Evolutionary conservation across 2,329 filamentous ascomycete species (phyloP).

Genomic region (Alternaria sp.): DNA sequence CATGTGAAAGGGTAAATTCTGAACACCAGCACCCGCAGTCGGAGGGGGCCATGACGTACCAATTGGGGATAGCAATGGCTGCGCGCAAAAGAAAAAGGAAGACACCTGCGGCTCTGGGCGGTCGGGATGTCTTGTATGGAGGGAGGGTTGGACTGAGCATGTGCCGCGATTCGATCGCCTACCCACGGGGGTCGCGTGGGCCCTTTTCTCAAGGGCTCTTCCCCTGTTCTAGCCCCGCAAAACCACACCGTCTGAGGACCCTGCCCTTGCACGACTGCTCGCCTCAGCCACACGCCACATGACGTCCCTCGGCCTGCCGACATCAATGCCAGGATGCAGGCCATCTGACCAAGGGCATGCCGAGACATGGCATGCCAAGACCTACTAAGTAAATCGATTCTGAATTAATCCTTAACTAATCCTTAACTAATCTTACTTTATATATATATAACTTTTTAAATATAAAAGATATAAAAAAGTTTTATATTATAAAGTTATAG

Average conservation of each 20-base stretch:
- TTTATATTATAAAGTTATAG: no score
- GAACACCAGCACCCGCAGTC: not conserved
- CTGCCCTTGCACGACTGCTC: constrained; percentile 8
- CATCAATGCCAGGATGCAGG: no score
- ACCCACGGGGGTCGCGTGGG: constrained; percentile 22
- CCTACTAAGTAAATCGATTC: no score
- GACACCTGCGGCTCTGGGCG: not conserved
- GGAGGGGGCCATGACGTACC: not conserved
- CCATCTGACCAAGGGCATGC: no score
- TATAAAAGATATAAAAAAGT: no score
- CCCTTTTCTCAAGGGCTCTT: constrained; percentile 6
- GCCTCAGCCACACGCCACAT: constrained; percentile 10
- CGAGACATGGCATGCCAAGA: no score
- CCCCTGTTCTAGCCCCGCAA: constrained; percentile 21
- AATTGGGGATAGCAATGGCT: not conserved
- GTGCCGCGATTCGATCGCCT: constrained; percentile 1
- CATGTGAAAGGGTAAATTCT: constrained; percentile 14
- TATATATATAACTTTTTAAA: no score
- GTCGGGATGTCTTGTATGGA: not conserved
- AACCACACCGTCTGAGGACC: constrained; percentile 10
- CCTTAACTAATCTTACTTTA: no score
- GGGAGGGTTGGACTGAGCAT: not conserved
- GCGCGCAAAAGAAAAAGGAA: not conserved
- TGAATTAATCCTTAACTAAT: no score
- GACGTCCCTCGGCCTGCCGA: constrained; percentile 11